Base-by-base conservation (phyloP, 2,329 filamentous ascomycete species). In the Exophiala dermatitidis region DNA sequence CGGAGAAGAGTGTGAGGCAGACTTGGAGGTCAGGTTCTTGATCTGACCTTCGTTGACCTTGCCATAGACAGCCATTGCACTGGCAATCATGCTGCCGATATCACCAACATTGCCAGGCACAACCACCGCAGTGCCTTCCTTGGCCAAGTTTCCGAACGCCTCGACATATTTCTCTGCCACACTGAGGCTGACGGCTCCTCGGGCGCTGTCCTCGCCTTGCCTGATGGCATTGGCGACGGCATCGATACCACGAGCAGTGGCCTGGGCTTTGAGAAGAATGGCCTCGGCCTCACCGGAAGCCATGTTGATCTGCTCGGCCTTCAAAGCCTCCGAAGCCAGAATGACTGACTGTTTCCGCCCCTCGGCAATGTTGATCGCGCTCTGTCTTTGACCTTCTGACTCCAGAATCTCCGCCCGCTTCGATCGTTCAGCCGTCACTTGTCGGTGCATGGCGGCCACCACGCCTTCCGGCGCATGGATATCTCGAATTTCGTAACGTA, bases 81-180 rank as follows among this genome's bases (percentile, higher is more conserved):
- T 94, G 37, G 93, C 90, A 69, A 98, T 97, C 90, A 98, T 95
- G 62, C 88, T 83, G 50, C 89, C 86, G 63, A 98, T 90, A 68
- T 98, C 93, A 56, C 93, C 93, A 36, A 98, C 89, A 66, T 98
- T 97, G 7, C 93, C 93, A 0, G 93, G 93, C 9, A 98, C 90
- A 19, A 98, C 89, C 30, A 98, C 86, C 3, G 90, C 88, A 2
- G 93, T 98, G 64, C 93, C 89, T 75, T 98, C 90, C 73, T 91
- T 93, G 47, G 93, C 93, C 63, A 98, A 76, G 67, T 90, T 88
- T 62, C 81, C 85, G 66, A 97, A 98, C 3, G 93, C 93, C 43
- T 94, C 91, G 48, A 98, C 93, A 65, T 98, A 98, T 73, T 96
- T 95, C 79, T 98, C 93, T 0, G 93, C 93, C 5, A 98, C 88